phyloP scores from a whole-genome alignment of 169 alveolate species.

The Plasmodium cynomolgi region DNA sequence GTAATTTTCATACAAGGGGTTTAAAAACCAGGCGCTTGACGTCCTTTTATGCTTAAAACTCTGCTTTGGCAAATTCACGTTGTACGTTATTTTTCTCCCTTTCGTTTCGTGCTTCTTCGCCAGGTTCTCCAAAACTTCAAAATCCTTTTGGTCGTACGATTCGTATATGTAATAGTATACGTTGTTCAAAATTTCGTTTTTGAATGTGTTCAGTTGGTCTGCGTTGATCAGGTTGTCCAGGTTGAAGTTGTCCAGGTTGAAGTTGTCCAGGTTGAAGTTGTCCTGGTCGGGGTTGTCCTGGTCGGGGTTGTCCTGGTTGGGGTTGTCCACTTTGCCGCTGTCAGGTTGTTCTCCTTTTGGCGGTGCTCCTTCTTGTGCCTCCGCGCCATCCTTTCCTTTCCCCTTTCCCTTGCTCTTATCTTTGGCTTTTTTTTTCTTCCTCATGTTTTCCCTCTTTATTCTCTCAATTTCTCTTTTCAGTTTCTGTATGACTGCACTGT shows the following conservation, averaged over 20 bases:
- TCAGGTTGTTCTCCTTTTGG: neutral
- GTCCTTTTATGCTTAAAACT: constrained; percentile 44
- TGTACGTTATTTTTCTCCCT: constrained; percentile 44
- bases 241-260: constrained; percentile 3
- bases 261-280: neutral
- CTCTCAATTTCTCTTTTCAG: constrained; percentile 36
- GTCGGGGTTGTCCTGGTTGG: neutral
- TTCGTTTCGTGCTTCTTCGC: constrained; percentile 65
- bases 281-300: neutral
- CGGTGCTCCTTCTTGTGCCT: neutral
- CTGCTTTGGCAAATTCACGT: constrained; percentile 51
- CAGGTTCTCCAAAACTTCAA: constrained; percentile 39
- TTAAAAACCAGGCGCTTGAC: constrained; percentile 69
- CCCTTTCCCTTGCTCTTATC: neutral
- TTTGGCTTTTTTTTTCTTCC: neutral
- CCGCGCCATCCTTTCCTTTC: neutral
- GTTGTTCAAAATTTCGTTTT: constrained; percentile 49
- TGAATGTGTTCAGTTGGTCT: constrained; percentile 40
- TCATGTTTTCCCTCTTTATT: constrained; percentile 21
- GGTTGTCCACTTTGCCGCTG: neutral
- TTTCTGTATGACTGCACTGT: constrained; percentile 8
- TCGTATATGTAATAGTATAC: constrained; percentile 71
- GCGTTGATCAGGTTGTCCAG: constrained; percentile 29
- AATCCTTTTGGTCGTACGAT: constrained; percentile 70
- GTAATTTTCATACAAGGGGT: constrained; percentile 69